Evolutionary conservation across 371 early-diverging fungal genomes (phyloP).

Genomic region (Mucor lusitanicus): DNA sequence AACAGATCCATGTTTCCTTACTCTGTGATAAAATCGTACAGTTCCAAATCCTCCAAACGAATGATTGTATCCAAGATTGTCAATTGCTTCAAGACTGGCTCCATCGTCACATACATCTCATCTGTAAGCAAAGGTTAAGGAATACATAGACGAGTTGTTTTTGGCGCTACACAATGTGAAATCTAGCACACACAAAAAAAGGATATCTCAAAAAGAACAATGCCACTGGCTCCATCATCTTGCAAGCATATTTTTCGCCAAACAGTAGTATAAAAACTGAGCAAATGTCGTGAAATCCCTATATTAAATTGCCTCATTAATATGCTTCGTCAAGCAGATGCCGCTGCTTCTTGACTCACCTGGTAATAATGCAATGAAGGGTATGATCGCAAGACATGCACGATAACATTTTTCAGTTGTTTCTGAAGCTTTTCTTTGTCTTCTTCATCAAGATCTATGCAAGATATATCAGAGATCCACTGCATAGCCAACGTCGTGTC

Average conservation of each 20-base stretch:
- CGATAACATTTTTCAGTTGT: conserved; percentile 50
- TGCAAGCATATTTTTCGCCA: conserved; percentile 51
- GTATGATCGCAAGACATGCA: conserved; percentile 54
- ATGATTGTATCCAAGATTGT: conserved; percentile 57
- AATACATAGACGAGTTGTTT: not conserved
- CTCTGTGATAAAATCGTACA: conserved; percentile 54
- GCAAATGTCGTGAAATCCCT: conserved; percentile 80
- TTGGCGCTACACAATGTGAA: not conserved
- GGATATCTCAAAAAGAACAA: conserved; percentile 66
- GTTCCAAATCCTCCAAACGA: conserved; percentile 46
- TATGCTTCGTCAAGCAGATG: not conserved
- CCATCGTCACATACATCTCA: conserved; percentile 62
- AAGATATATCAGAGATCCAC: not conserved
- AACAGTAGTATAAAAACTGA: conserved; percentile 60
- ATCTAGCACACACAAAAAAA: conserved; percentile 17
- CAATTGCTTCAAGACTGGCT: conserved; percentile 60
- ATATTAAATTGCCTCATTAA: not conserved
- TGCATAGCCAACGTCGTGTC: not conserved
- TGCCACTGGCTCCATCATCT: conserved; percentile 54
- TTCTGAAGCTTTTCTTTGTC: conserved; percentile 39
- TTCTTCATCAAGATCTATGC: conserved; percentile 30
- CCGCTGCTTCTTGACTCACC: conserved; percentile 26
- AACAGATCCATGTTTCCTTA: conserved; percentile 16
- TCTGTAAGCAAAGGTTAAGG: conserved; percentile 47
- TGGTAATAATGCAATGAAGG: conserved; percentile 72